These are phyloP conservation scores for Chaetothyriales sp. DNA, from an alignment of 2,329 filamentous ascomycete genomes.

Conservation along the genomic window DNA sequence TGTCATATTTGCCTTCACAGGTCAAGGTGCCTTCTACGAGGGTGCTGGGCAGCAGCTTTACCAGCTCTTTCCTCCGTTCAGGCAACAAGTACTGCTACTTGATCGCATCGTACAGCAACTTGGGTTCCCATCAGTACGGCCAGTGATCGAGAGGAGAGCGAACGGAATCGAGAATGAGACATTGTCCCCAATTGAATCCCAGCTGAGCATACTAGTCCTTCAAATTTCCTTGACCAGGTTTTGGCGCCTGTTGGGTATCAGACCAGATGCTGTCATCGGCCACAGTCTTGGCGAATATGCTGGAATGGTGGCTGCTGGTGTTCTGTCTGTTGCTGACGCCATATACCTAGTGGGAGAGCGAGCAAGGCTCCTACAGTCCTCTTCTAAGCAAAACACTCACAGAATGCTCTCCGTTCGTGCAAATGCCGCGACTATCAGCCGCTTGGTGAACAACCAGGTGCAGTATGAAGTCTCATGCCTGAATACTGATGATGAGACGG, in stretches of 20 bases:
- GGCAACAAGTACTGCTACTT: slow-evolving; percentile 21
- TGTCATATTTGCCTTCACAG: slow-evolving; percentile 28
- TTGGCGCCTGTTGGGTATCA: slow-evolving; percentile 15
- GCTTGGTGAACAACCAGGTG: slow-evolving; percentile 32
- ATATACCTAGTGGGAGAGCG: slow-evolving; percentile 31
- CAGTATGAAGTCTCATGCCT: slow-evolving; percentile 51
- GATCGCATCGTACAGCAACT: slow-evolving; percentile 21
- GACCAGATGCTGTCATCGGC: slow-evolving; percentile 18
- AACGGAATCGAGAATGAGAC: slow-evolving; percentile 5
- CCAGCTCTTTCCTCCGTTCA: slow-evolving; percentile 19
- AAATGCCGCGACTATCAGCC: slow-evolving; percentile 27
- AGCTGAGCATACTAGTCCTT: slow-evolving; percentile 1
- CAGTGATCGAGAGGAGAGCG: slow-evolving; percentile 20
- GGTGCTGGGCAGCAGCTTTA: slow-evolving; percentile 23
- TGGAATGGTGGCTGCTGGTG: slow-evolving; percentile 19
- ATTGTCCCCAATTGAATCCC: background rate
- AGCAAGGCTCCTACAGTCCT: slow-evolving; percentile 51
- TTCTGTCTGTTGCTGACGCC: slow-evolving; percentile 16
- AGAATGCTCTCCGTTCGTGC: slow-evolving; percentile 48
- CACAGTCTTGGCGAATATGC: slow-evolving; percentile 24
- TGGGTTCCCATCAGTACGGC: slow-evolving; percentile 21
- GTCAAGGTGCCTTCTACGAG: slow-evolving; percentile 23
- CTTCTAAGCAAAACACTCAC: slow-evolving; percentile 39
- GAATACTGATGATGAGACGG: slow-evolving; percentile 62
- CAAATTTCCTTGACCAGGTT: slow-evolving; percentile 3